phyloP scores from a whole-genome alignment of 2,329 filamentous ascomycete species.

The Fusarium metavorans region DNA sequence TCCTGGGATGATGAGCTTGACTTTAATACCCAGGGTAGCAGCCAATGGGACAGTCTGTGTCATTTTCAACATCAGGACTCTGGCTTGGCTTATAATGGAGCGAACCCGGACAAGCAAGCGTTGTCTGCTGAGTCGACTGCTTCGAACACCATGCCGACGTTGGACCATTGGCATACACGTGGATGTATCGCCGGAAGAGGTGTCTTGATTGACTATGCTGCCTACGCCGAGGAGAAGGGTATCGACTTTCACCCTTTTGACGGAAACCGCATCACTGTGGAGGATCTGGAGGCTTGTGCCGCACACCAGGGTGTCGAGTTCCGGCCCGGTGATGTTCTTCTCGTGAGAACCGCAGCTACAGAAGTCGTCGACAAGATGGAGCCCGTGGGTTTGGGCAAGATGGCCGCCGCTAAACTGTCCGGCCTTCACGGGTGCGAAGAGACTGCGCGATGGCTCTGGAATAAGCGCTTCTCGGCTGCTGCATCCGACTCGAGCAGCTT shows the following conservation, averaged over 20 bases:
- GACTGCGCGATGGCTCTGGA: conserved; percentile 75
- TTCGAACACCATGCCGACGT: conserved; percentile 49
- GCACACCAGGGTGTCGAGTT: conserved; percentile 72
- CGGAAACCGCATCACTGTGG: conserved; percentile 64
- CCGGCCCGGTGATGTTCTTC: conserved; percentile 73
- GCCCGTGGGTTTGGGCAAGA: conserved; percentile 49
- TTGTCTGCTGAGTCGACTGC: conserved; percentile 40
- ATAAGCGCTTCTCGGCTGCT: conserved; percentile 75
- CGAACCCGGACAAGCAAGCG: conserved; percentile 51
- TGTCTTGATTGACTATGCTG: conserved; percentile 66
- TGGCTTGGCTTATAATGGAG: conserved; percentile 63
- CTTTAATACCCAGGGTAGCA: conserved; percentile 68
- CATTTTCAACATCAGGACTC: conserved; percentile 59
- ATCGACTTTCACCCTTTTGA: conserved; percentile 64
- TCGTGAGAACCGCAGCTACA: conserved; percentile 73
- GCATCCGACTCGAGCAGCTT: conserved; percentile 73
- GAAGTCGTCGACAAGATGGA: conserved; percentile 65
- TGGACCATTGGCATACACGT: conserved; percentile 63
- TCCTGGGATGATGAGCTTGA: conserved; percentile 61
- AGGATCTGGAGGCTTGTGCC: conserved; percentile 69
- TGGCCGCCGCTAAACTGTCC: conserved; percentile 45
- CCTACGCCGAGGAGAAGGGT: conserved; percentile 62
- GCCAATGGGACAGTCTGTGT: conserved; percentile 67
- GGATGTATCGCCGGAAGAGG: conserved; percentile 53
- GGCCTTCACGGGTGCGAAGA: conserved; percentile 61